These are phyloP conservation scores for Phytophthora litchii DNA, from an alignment of 352 stramenopile genomes.

Conservation along the genomic window DNA sequence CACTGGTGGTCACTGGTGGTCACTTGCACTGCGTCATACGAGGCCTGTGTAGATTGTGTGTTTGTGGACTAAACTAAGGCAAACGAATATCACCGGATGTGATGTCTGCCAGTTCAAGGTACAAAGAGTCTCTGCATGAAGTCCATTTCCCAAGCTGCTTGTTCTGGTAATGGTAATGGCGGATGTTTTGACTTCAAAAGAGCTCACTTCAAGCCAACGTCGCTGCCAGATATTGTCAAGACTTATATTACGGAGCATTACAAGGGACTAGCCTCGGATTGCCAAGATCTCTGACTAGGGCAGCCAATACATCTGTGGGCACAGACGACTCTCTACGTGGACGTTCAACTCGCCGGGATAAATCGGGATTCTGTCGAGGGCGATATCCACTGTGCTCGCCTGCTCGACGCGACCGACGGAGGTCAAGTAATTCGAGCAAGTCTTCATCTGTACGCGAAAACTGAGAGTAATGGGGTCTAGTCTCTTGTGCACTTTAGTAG, in stretches of 20 bases:
- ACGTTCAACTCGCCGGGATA: background rate
- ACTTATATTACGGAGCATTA: background rate
- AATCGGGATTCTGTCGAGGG: background rate
- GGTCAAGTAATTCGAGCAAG: conserved; percentile 1
- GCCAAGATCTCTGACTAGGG: too few relatives aligned
- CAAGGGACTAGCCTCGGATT: background rate
- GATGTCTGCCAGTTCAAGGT: conserved; percentile 1
- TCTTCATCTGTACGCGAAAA: conserved; percentile 6
- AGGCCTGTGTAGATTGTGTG: too few relatives aligned
- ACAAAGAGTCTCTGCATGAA: conserved; percentile 12
- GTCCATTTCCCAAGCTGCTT: background rate
- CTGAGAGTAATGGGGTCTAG: too few relatives aligned
- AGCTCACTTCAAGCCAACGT: conserved; percentile 6
- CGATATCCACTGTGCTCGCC: too few relatives aligned
- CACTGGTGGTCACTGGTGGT: too few relatives aligned
- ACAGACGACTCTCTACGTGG: background rate
- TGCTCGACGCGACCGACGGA: background rate
- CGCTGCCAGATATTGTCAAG: conserved; percentile 4
- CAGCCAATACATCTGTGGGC: background rate
- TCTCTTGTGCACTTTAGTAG: background rate
- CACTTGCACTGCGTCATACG: too few relatives aligned
- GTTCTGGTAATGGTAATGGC: conserved; percentile 4
- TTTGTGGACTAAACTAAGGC: too few relatives aligned
- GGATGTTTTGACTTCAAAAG: conserved; percentile 11
- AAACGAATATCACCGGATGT: too few relatives aligned